Base-by-base conservation (phyloP, 306 rosid genomes). In the Chamaecrista fasciculata region DNA sequence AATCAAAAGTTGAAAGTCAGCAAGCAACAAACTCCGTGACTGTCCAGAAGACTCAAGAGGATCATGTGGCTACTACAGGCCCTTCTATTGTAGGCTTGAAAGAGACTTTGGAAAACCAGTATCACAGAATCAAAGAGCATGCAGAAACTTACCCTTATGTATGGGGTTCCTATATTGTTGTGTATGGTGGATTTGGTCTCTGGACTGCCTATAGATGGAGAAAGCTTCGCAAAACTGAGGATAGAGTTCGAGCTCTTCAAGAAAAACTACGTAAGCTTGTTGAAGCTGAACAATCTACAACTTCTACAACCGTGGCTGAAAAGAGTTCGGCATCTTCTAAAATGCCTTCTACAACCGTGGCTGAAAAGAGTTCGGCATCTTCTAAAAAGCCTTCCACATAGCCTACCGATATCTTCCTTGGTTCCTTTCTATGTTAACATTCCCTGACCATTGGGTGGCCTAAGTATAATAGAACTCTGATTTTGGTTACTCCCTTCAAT, bases 141-240 rank as follows among this genome's bases (percentile, higher is more conserved):
- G 95, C 89, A 14, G 86, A 85, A 80, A 72, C 86, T 37, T 92
- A 89, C 73, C 95, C 92, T 21, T 92, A 92, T 34, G 96, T 92
- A 19, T 92, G 96, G 97, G 92, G 70, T 66, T 92, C 96, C 24
- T 92, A 89, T 70, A 78, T 81, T 78, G 78, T 87, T 62, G 96
- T 89, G 49, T 89, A 91, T 52, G 95, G 97, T 73, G 96, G 91
- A 67, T 75, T 87, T 42, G 83, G 50, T 19, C 82, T 92, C 37
- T 89, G 95, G 87, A 18, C 79, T 69, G 56, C 87, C 52, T 92
- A 89, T 78, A 80, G 96, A 75, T 86, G 86, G 86, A 86, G 98
- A 75, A 89, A 75, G 85, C 96, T 92, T 62, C 91, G 95, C 57
- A 84, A 65, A 79, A 92, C 91, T 1, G 91, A 92, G 83, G 79